phyloP scores from a whole-genome alignment of 139 green algal genomes.

The Coelastrella sp. region DNA sequence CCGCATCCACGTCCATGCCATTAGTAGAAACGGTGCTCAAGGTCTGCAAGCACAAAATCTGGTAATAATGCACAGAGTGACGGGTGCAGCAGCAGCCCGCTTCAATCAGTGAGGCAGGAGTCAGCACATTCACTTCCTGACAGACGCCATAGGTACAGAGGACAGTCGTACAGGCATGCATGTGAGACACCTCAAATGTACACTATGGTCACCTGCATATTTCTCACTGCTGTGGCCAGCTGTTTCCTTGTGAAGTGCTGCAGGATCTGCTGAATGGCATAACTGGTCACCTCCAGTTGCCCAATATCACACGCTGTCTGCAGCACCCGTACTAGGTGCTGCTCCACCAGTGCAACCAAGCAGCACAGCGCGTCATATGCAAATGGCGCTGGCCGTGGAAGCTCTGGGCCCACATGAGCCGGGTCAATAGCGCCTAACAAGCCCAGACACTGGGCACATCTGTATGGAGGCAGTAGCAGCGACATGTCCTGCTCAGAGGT shows the following conservation, averaged over 20 bases:
- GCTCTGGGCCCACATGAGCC: conserved; percentile 57
- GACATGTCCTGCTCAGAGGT: too few relatives aligned
- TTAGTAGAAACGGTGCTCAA: neutral
- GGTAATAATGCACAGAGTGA: too few relatives aligned
- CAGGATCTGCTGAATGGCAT: conserved; percentile 81
- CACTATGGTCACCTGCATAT: neutral
- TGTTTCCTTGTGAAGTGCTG: conserved; percentile 51
- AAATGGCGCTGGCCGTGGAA: conserved; percentile 29
- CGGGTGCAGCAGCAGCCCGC: too few relatives aligned
- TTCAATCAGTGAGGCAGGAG: too few relatives aligned
- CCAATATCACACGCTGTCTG: conserved; percentile 77
- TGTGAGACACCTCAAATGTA: too few relatives aligned
- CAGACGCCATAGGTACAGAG: neutral
- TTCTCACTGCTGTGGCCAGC: neutral
- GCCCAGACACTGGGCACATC: conserved; percentile 83
- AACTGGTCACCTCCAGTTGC: conserved; percentile 78
- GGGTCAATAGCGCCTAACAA: conserved; percentile 88
- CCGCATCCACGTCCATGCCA: neutral
- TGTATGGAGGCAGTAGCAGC: conserved; percentile 37
- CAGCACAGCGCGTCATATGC: neutral
- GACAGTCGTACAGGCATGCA: neutral
- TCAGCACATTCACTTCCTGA: neutral
- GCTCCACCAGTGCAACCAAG: conserved; percentile 50
- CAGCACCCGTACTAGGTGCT: conserved; percentile 87
- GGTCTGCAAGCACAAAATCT: neutral